Percentiles rank a stretch among this genome's conserved stretches.
Evolutionary conservation across 75 land plant genomes (phyloP).

Genomic region (Ceratopteris richardii): DNA sequence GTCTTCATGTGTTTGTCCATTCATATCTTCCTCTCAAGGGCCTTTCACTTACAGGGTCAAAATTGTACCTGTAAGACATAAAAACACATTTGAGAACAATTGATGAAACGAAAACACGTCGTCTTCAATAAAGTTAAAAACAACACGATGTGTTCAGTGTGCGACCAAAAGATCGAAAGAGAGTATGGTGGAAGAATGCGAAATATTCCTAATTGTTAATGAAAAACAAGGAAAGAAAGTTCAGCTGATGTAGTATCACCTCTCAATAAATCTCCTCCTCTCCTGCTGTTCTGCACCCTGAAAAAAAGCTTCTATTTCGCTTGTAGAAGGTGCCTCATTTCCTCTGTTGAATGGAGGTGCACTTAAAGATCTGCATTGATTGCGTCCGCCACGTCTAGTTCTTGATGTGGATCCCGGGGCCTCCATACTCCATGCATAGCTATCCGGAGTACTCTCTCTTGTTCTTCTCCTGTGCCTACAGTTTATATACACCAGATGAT

Average conservation of each 20-base stretch:
- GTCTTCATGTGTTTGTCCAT: background rate
- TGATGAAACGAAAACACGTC: background rate
- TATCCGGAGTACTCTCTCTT: constrained; percentile 3
- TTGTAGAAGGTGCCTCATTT: constrained; percentile 2
- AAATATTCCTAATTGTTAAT: background rate
- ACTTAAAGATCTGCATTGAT: background rate
- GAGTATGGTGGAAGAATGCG: background rate
- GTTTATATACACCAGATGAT: background rate
- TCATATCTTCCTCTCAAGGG: constrained; percentile 4
- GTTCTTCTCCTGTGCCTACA: background rate
- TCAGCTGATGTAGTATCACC: background rate
- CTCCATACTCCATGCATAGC: background rate
- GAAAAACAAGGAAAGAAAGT: background rate
- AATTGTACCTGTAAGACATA: constrained; percentile 4
- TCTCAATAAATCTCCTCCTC: constrained; percentile 1
- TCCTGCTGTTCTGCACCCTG: constrained; percentile 7
- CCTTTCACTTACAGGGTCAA: constrained; percentile 4
- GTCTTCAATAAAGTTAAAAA: too few species aligned
- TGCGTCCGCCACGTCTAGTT: background rate
- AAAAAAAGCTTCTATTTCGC: constrained; percentile 5
- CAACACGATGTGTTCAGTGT: too few species aligned
- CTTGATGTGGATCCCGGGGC: constrained; percentile 6
- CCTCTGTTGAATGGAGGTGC: constrained; percentile 8
- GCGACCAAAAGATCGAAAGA: background rate
- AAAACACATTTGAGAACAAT: background rate